Percentiles rank a stretch among this genome's conserved stretches.
These are phyloP conservation scores for Stropharia rugosoannulata DNA, from an alignment of 768 basidiomycete species.

Conservation along the genomic window DNA sequence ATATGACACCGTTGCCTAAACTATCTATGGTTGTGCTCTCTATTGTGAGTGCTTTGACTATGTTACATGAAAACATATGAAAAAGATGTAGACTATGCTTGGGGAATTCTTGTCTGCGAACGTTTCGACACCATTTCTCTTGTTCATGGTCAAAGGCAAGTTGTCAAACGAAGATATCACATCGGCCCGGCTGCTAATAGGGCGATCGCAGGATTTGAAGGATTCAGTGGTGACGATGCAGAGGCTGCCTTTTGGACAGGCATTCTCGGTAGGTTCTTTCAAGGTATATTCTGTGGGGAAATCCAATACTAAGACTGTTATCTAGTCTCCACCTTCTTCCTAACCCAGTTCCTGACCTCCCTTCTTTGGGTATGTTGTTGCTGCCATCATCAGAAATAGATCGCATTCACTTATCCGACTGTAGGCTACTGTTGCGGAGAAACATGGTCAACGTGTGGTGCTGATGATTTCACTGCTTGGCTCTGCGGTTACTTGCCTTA, in stretches of 20 bases:
- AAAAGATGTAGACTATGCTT: slow-evolving; percentile 70
- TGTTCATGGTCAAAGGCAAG: slow-evolving; percentile 92
- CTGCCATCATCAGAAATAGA: slow-evolving; percentile 6
- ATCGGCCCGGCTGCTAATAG: slow-evolving; percentile 2
- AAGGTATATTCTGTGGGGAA: background rate
- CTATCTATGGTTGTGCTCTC: slow-evolving; percentile 92
- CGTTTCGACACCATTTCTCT: slow-evolving; percentile 85
- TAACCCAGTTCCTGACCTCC: slow-evolving; percentile 95
- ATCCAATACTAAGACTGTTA: slow-evolving; percentile 10
- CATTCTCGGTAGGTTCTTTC: slow-evolving; percentile 60
- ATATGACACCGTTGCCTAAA: slow-evolving; percentile 79
- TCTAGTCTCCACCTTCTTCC: slow-evolving; percentile 80
- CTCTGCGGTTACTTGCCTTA: slow-evolving; percentile 72
- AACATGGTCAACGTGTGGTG: slow-evolving; percentile 84
- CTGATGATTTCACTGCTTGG: slow-evolving; percentile 84
- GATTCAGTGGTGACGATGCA: slow-evolving; percentile 67
- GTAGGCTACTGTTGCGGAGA: slow-evolving; percentile 90
- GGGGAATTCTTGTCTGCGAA: slow-evolving; percentile 95
- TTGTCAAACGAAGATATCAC: background rate
- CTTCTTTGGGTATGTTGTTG: slow-evolving; percentile 74
- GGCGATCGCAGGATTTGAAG: slow-evolving; percentile 54
- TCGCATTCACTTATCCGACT: slow-evolving; percentile 6
- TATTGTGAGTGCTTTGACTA: slow-evolving; percentile 51
- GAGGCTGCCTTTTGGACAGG: slow-evolving; percentile 91
- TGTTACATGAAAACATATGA: slow-evolving; percentile 6